A percentile compares a stretch with the other conserved stretches of the same genome.
Conservation (phyloP, 2,329 filamentous ascomycete genomes). For the Penicillium sp. region DNA sequence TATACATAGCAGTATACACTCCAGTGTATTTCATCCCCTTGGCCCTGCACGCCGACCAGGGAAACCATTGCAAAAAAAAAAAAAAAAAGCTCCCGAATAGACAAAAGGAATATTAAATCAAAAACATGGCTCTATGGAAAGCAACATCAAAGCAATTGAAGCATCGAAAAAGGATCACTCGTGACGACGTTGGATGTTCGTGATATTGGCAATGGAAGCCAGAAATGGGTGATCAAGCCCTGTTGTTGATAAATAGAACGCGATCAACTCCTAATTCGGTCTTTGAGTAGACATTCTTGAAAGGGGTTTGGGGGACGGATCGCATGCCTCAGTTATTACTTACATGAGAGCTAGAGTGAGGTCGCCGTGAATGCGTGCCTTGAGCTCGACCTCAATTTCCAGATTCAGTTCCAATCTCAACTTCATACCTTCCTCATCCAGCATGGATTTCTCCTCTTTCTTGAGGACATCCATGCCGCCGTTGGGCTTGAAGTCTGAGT, state of each 20-base stretch:
- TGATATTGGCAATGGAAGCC: constrained; percentile 10
- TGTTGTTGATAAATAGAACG: constrained; percentile 13
- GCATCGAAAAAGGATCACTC: constrained; percentile 3
- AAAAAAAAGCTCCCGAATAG: not conserved
- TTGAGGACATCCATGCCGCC: constrained; percentile 30
- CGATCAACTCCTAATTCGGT: constrained; percentile 27
- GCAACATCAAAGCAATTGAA: not conserved
- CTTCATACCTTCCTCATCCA: constrained; percentile 49
- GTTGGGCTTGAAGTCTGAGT: constrained; percentile 23
- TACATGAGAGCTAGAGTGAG: constrained; percentile 55
- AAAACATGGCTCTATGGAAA: constrained; percentile 12
- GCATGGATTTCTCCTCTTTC: constrained; percentile 27
- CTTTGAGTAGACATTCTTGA: constrained; percentile 16
- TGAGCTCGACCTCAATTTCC: constrained; percentile 62
- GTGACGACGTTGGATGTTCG: constrained; percentile 14
- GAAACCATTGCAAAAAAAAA: not conserved
- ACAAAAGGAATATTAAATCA: not conserved
- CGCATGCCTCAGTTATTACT: constrained; percentile 22
- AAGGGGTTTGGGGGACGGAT: not conserved
- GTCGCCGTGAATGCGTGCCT: constrained; percentile 65
- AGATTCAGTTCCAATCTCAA: constrained; percentile 60
- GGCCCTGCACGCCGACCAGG: constrained; percentile 5
- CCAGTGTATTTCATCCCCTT: constrained; percentile 9
- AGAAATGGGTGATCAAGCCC: constrained; percentile 16
- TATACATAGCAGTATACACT: constrained; percentile 12